Percentiles rank a stretch among this genome's conserved stretches.
phyloP scores from a whole-genome alignment of 441 rosid species.

The Aquilaria agallochum region DNA sequence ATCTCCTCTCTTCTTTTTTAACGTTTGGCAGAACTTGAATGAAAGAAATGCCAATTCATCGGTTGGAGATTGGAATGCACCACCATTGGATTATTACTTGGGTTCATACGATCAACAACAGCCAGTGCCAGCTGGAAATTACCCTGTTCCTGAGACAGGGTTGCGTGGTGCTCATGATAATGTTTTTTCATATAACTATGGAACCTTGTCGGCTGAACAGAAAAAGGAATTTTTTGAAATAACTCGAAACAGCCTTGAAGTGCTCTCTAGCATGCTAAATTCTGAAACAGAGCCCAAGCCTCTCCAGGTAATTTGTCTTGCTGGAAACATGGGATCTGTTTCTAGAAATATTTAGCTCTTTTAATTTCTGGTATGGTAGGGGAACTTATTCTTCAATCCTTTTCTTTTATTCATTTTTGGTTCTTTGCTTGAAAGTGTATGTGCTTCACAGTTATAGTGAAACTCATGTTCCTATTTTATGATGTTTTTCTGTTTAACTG shows the following conservation, averaged over 20 bases:
- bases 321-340: no score
- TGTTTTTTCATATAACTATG: slow-evolving; percentile 26
- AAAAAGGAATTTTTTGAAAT: slow-evolving; percentile 62
- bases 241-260: slow-evolving; percentile 71
- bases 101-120: slow-evolving; percentile 56
- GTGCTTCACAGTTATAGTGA: no score
- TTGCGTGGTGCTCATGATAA: slow-evolving; percentile 22
- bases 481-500: no score
- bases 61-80: slow-evolving; percentile 28
- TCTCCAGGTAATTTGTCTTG: slow-evolving; percentile 36
- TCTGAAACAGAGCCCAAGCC: slow-evolving; percentile 50
- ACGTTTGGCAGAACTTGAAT: slow-evolving; percentile 41
- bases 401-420: no score
- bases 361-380: neutral
- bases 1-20: slow-evolving; percentile 1
- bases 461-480: no score
- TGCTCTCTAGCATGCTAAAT: slow-evolving; percentile 69
- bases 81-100: slow-evolving; percentile 27
- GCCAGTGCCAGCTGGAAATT: slow-evolving; percentile 52
- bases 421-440: no score
- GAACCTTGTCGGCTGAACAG: slow-evolving; percentile 43
- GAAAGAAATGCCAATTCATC: slow-evolving; percentile 26
- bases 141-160: slow-evolving; percentile 42
- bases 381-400: neutral
- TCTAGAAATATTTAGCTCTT: no score